Evolutionary conservation across 352 stramenopile genomes (phyloP).

Genomic region (Phytophthora cryptogea): DNA sequence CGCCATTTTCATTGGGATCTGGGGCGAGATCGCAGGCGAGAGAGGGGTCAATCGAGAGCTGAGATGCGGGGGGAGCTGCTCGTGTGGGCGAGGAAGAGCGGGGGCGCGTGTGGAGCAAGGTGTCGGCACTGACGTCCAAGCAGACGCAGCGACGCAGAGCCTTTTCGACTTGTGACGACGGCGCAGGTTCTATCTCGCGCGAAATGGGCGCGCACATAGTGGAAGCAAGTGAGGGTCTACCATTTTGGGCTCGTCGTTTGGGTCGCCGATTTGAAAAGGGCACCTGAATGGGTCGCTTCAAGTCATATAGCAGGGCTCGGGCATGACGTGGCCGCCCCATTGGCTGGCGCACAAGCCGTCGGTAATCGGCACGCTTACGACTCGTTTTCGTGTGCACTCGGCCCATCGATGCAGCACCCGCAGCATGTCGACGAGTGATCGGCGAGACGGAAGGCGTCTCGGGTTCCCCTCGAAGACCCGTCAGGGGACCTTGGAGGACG

Average conservation of each 20-base stretch:
- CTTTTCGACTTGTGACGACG: constrained; percentile 28
- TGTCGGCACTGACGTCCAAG: background rate
- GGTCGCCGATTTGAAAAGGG: background rate
- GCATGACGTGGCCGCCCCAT: constrained; percentile 26
- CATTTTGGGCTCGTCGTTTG: background rate
- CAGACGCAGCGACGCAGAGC: background rate
- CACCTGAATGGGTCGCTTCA: background rate
- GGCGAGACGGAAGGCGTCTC: too few species aligned
- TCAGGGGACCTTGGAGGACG: too few species aligned
- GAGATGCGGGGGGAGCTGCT: background rate
- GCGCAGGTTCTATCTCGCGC: background rate
- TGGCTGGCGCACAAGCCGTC: constrained; percentile 19
- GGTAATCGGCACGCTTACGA: constrained; percentile 31
- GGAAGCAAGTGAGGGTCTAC: background rate
- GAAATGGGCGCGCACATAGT: background rate
- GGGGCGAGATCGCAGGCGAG: background rate
- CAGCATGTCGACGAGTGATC: constrained; percentile 15
- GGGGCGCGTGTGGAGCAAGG: background rate
- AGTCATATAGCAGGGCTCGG: background rate
- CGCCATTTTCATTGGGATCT: constrained; percentile 35
- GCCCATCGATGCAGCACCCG: constrained; percentile 7
- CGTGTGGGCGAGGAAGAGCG: background rate
- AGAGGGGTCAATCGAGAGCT: background rate
- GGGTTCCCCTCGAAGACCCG: too few species aligned
- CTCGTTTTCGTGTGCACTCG: constrained; percentile 4